A percentile compares a stretch with the other conserved stretches of the same genome.
Conservation (phyloP, 23 red algal species). For the Cyanidioschyzon merolae region DNA sequence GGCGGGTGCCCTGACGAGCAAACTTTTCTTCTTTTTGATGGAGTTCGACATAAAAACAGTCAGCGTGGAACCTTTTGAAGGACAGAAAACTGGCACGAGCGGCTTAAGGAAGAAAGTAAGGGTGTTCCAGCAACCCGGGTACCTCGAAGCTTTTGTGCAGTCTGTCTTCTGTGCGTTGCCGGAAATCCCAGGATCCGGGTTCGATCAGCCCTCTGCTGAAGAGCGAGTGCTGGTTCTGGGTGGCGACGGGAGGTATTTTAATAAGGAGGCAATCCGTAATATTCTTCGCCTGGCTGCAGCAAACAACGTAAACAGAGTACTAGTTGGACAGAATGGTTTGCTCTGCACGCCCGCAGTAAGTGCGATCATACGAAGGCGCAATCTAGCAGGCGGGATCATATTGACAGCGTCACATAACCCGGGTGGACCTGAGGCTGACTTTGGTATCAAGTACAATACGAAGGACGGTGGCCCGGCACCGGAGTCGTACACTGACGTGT, state of each 20-base stretch:
- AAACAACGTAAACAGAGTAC: conserved; percentile 53
- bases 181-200: conserved; percentile 30
- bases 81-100: conserved; percentile 89
- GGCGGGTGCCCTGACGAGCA: background rate
- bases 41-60: conserved; percentile 15
- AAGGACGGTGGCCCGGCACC: conserved; percentile 74
- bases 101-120: conserved; percentile 73
- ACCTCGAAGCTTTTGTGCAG: conserved; percentile 86
- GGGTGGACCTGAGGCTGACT: conserved; percentile 69
- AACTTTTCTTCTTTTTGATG: background rate
- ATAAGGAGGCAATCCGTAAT: conserved; percentile 62
- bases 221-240: conserved; percentile 34
- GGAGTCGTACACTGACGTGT: conserved; percentile 49
- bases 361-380: conserved; percentile 46
- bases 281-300: conserved; percentile 71
- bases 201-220: background rate
- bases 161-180: conserved; percentile 57
- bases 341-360: conserved; percentile 77
- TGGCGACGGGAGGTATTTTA: conserved; percentile 92
- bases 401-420: conserved; percentile 95
- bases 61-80: conserved; percentile 50
- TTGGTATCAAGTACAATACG: conserved; percentile 96
- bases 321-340: conserved; percentile 68
- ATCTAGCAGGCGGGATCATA: conserved; percentile 71
- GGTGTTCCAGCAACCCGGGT: conserved; percentile 49